Percentiles rank a stretch among this genome's conserved stretches.
Conservation (phyloP, 768 basidiomycete genomes). For the Pseudohyphozyma bogoriensis region DNA sequence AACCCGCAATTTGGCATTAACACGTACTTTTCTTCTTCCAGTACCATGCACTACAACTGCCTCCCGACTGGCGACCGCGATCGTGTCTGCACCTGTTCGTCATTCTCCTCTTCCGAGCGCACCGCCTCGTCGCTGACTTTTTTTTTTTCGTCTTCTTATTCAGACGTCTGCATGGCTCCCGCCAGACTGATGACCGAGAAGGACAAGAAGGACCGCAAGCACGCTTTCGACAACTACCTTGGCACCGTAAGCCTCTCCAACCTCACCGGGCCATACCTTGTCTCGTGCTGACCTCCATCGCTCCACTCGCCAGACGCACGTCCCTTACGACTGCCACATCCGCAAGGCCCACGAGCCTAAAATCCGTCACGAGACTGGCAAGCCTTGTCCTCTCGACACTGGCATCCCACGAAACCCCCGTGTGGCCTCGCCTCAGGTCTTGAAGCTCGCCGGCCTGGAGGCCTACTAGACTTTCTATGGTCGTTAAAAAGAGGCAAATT, state of each 20-base stretch:
- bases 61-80: conserved; percentile 1
- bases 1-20: too few relatives aligned
- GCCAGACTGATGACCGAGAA: background rate
- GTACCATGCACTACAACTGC: conserved; percentile 14
- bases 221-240: background rate
- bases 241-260: background rate
- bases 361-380: conserved; percentile 8
- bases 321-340: conserved; percentile 22
- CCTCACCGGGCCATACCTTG: too few relatives aligned
- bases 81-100: background rate
- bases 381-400: background rate
- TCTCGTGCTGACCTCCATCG: background rate
- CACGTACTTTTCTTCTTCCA: too few relatives aligned
- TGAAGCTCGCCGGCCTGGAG: background rate
- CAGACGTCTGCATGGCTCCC: conserved; percentile 11
- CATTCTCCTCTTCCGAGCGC: too few relatives aligned
- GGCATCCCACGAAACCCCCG: background rate
- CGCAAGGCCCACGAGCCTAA: conserved; percentile 17
- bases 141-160: too few relatives aligned
- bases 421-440: background rate
- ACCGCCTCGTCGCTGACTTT: too few relatives aligned
- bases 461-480: too few relatives aligned
- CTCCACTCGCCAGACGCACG: conserved; percentile 18
- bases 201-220: background rate
- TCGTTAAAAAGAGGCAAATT: too few relatives aligned